phyloP scores from a whole-genome alignment of 345 rosid genomes.

The Eucalyptus tenuipes region DNA sequence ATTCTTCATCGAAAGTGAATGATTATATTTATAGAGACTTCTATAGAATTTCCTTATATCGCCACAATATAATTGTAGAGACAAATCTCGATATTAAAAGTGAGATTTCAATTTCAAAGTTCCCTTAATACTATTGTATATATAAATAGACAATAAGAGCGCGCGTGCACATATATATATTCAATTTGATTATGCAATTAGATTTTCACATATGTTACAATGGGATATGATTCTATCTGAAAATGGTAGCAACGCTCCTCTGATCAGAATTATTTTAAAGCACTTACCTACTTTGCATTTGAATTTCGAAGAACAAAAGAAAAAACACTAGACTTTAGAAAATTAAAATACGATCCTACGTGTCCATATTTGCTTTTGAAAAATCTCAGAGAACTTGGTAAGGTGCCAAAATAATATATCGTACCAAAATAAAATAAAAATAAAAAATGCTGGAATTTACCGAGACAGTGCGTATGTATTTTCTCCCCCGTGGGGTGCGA shows the following conservation, averaged over 20 bases:
- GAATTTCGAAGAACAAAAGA: neutral
- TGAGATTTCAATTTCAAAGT: too few species aligned
- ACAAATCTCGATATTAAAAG: too few species aligned
- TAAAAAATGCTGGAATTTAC: neutral
- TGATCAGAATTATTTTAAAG: neutral
- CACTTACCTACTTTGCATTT: neutral
- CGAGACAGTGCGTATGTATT: too few species aligned
- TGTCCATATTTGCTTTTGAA: neutral
- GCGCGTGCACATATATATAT: too few species aligned
- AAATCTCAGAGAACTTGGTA: neutral
- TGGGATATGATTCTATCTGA: neutral
- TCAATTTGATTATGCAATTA: too few species aligned
- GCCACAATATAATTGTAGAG: too few species aligned
- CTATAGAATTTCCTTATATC: too few species aligned
- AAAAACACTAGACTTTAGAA: neutral
- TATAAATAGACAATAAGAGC: too few species aligned
- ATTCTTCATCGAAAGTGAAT: too few species aligned
- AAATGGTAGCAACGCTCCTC: fast-evolving
- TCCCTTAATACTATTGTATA: too few species aligned
- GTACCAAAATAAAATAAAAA: neutral
- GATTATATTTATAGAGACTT: too few species aligned
- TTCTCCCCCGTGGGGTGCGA: too few species aligned
- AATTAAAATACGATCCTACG: neutral
- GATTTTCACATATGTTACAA: neutral
- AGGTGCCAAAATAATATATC: neutral